Evolutionary conservation across 345 rosid genomes (phyloP).

Genomic region (Syzygium oleosum): DNA sequence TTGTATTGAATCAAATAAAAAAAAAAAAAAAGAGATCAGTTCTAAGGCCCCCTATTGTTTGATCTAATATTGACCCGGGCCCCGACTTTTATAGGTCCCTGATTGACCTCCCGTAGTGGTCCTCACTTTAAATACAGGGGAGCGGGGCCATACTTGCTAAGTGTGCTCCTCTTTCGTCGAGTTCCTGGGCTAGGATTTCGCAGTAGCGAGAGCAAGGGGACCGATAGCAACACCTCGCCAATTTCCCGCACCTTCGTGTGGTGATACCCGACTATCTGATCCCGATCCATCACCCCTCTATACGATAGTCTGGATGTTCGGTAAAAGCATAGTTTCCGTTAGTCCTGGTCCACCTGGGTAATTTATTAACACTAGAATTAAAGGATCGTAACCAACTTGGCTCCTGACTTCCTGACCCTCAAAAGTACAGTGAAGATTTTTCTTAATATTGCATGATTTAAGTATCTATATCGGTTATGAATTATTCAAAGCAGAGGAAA

Average conservation of each 20-base stretch:
- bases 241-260: not conserved
- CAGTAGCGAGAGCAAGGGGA: not conserved
- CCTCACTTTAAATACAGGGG: not conserved
- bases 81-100: not conserved
- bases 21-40: too few species aligned
- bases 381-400: not conserved
- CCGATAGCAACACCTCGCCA: not conserved
- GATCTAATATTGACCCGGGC: not conserved
- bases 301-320: not conserved
- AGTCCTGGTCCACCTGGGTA: not conserved
- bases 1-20: not conserved
- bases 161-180: not conserved
- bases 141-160: not conserved
- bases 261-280: not conserved
- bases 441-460: not conserved
- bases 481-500: not conserved
- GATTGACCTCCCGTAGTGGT: not conserved
- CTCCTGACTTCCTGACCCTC: not conserved
- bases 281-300: not conserved
- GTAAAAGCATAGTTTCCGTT: not conserved
- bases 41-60: not conserved
- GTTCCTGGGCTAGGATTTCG: not conserved
- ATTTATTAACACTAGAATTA: not conserved
- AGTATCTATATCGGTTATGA: not conserved
- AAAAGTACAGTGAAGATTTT: not conserved